phyloP scores from a whole-genome alignment of 179 eudicot genomes.

The Silene vulgaris region DNA sequence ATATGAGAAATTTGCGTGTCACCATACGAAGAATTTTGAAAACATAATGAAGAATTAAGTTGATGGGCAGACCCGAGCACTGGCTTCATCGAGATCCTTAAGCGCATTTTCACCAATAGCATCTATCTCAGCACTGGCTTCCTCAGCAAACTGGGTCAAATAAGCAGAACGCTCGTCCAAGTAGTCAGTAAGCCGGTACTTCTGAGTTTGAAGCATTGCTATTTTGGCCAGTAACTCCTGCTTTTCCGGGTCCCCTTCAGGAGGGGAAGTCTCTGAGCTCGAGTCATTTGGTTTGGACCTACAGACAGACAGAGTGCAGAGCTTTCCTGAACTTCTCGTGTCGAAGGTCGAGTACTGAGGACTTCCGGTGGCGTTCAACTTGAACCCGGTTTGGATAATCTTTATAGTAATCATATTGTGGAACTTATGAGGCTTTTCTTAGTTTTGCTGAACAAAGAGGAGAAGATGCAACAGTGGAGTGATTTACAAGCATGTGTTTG shows the following conservation, averaged over 20 bases:
- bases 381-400: conserved; percentile 43
- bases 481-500: neutral
- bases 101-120: conserved; percentile 78
- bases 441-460: neutral
- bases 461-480: neutral
- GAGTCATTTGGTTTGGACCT: conserved; percentile 37
- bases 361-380: conserved; percentile 25
- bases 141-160: conserved; percentile 75
- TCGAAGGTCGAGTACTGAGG: conserved; percentile 25
- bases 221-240: conserved; percentile 77
- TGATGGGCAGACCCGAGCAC: conserved; percentile 55
- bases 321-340: conserved; percentile 30
- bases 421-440: neutral
- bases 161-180: conserved; percentile 69
- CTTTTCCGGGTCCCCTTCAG: conserved; percentile 54
- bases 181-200: conserved; percentile 72
- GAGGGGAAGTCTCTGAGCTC: conserved; percentile 26
- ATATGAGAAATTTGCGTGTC: neutral
- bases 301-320: conserved; percentile 31
- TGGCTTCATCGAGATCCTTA: conserved; percentile 74
- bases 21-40: conserved; percentile 3
- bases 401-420: conserved; percentile 49
- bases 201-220: conserved; percentile 76
- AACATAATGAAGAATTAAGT: conserved; percentile 4
- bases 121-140: conserved; percentile 73